These are phyloP conservation scores for Strigomonas galati DNA, from an alignment of 208 protist species.

Conservation along the genomic window DNA sequence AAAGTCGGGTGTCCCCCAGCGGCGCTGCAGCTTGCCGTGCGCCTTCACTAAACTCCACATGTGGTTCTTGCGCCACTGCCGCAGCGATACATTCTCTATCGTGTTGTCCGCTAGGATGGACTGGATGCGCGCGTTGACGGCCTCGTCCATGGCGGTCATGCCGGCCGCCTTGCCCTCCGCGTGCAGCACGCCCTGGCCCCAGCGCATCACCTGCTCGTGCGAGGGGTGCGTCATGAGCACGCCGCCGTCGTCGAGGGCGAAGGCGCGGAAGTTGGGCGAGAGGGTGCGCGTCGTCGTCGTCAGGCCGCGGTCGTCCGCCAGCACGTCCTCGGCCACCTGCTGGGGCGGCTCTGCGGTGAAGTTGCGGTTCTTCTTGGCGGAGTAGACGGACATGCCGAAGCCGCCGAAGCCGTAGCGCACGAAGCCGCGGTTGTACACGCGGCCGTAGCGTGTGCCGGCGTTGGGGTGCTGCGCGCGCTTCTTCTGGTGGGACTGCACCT, in stretches of 20 bases:
- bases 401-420: conserved; percentile 87
- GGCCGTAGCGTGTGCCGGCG: conserved; percentile 83
- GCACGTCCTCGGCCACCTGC: conserved; percentile 11
- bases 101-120: conserved; percentile 89
- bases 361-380: conserved; percentile 73
- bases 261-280: conserved; percentile 80
- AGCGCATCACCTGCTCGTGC: conserved; percentile 78
- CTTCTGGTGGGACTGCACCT: conserved; percentile 84
- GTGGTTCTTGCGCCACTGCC: conserved; percentile 75
- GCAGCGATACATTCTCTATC: conserved; percentile 77
- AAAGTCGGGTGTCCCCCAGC: conserved; percentile 72
- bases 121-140: conserved; percentile 81
- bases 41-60: conserved; percentile 87
- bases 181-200: conserved; percentile 62
- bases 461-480: conserved; percentile 79
- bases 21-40: conserved; percentile 75
- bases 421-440: conserved; percentile 85
- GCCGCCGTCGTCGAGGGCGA: conserved; percentile 76
- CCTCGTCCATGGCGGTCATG: conserved; percentile 74
- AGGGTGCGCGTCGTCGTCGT: conserved; percentile 63
- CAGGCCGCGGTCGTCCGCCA: conserved; percentile 46
- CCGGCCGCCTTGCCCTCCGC: conserved; percentile 57
- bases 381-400: conserved; percentile 89
- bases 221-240: conserved; percentile 81
- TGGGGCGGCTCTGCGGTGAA: conserved; percentile 43